Conservation (phyloP, 495 filamentous ascomycete genomes). For the Aspergillus asperescens region DNA sequence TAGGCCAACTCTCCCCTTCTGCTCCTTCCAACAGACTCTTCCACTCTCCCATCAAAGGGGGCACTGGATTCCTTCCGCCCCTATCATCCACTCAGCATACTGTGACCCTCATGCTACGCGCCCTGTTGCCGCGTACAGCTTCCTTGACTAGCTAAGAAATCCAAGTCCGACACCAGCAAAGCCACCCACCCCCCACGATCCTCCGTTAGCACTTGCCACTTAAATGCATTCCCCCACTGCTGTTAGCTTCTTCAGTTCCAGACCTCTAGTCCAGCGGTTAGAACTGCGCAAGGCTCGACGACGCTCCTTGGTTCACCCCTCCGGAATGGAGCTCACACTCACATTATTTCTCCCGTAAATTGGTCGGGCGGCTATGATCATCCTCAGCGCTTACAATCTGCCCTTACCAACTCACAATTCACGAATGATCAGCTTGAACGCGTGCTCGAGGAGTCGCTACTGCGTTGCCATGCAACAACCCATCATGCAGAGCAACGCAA, state of each 20-base stretch:
- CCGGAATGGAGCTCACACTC: background rate
- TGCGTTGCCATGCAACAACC: slow-evolving; percentile 11
- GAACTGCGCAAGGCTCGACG: background rate
- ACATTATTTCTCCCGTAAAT: background rate
- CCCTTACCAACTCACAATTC: background rate
- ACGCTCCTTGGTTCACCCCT: slow-evolving; percentile 6
- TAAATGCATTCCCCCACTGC: background rate
- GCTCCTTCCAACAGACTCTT: too few species aligned
- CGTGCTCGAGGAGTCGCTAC: background rate
- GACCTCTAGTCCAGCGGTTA: slow-evolving; percentile 9
- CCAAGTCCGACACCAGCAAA: slow-evolving; percentile 1
- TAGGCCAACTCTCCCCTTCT: background rate
- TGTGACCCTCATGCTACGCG: slow-evolving; percentile 9
- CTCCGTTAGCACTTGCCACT: background rate
- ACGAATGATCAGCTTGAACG: background rate
- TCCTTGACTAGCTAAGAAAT: background rate
- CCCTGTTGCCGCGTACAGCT: slow-evolving; percentile 13
- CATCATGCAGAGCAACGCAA: slow-evolving; percentile 1
- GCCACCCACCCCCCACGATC: background rate
- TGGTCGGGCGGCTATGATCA: slow-evolving; percentile 12
- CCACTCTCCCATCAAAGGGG: background rate
- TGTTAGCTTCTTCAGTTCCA: slow-evolving; percentile 11
- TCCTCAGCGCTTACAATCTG: slow-evolving; percentile 9
- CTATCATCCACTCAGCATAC: slow-evolving; percentile 7
- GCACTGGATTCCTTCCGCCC: background rate